Evolutionary conservation across 345 rosid genomes (phyloP).

Genomic region (Erucastrum elatum): DNA sequence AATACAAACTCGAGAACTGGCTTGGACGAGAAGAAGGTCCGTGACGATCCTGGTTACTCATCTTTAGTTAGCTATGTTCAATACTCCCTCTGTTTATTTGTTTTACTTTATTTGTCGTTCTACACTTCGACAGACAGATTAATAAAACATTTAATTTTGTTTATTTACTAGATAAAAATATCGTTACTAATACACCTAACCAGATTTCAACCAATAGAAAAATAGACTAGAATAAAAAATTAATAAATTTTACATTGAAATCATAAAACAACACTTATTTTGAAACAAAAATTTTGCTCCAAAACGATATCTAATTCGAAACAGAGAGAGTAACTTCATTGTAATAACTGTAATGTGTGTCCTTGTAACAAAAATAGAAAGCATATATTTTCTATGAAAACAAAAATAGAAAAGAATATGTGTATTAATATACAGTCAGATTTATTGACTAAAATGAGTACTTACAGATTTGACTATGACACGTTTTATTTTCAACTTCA

Average conservation of each 20-base stretch:
- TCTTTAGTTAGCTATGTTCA: slow-evolving; percentile 14
- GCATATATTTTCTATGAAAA: too few species aligned
- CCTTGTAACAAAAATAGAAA: background rate
- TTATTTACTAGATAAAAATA: too few species aligned
- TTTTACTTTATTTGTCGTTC: too few species aligned
- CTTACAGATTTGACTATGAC: background rate
- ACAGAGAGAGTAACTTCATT: background rate
- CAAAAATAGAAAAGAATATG: background rate
- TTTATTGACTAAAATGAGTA: background rate
- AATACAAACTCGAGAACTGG: slow-evolving; percentile 18
- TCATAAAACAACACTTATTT: too few species aligned
- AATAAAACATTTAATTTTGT: too few species aligned
- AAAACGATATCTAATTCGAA: too few species aligned
- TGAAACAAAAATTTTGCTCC: too few species aligned
- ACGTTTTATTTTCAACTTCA: background rate
- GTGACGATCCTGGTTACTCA: slow-evolving; percentile 12
- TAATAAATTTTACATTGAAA: too few species aligned
- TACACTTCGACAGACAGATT: too few species aligned
- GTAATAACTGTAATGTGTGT: slow-evolving; percentile 8
- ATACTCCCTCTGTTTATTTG: background rate
- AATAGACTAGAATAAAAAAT: too few species aligned
- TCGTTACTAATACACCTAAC: too few species aligned
- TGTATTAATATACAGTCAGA: background rate
- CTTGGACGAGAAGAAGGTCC: slow-evolving; percentile 6
- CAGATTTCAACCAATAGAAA: too few species aligned